Base-by-base conservation (phyloP, 257 asterid genomes). In the Hygrophila difformis region DNA sequence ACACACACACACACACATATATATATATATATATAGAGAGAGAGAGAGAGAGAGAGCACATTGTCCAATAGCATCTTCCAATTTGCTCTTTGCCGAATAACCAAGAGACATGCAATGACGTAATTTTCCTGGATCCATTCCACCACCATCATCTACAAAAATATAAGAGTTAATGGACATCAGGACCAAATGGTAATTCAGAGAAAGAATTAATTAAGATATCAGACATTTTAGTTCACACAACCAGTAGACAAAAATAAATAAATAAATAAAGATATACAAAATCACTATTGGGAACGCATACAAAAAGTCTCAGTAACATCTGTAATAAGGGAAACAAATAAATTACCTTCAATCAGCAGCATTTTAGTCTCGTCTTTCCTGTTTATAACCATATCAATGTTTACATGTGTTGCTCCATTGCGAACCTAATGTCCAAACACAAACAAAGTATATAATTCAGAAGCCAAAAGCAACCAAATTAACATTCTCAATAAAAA, bases 91-190 rank as follows among this genome's bases (percentile, higher is more conserved):
- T 46, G 69, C 86, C 0, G 98, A 91, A 62, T 91, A 91, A 55
- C 98, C 98, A 36, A 91, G 94, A 12, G 98, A 91, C 96, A 91
- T 82, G 68, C 98, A 86, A 34, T 82, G 92, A 34, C 95, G 93
- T 81, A 91, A 68, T 65, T 76, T 91, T 48, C 80, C 93, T 17
- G 94, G 96, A 47, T 69, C 65, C 98, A 91, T 91, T 56, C 98
- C 98, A 31, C 98, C 96, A 35, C 99, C 99, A 53, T 91, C 67
- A 67, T 91, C 96, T 88, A 56, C 23, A 61, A 23, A 28, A 44
- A 47, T 49, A 34, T 36, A 28, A 44, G 29, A 60, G 41, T 38
- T 20, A 48, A 43, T 19, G 50, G 14, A 44, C 20, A 39, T 36
- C 8, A 26, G 31, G 8, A 56, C 12, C 24, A 35, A 57, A 23